Evolutionary conservation across 495 filamentous ascomycete genomes (phyloP), one percentile per base, ranked within the genome.

Genomic region (Lindgomyces ingoldianus): DNA sequence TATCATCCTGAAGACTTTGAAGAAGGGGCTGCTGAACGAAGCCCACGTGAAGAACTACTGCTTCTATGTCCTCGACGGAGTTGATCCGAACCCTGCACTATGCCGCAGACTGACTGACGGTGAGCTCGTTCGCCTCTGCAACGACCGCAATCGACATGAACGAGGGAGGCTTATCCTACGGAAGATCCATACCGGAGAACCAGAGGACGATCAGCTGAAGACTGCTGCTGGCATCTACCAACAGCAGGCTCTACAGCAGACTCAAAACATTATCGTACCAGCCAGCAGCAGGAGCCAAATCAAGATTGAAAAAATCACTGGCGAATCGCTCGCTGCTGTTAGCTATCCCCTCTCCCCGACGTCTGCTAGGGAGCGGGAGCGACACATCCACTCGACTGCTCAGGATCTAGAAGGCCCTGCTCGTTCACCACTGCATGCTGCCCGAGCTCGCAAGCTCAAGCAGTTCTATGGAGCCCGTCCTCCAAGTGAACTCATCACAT

Each of bases 401-500:
- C 78, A 81, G 41, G 82, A 82, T 59, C 74, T 88, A 14, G 84
- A 88, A 72, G 75, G 84, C 1, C 79, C 84, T 0, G 79, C 83
- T 4, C 79, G 81, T 33, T 77, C 76, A 42, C 76, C 79, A 0
- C 69, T 62, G 9, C 65, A 72, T 69, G 77, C 85, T 71, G 71
- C 80, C 64, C 65, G 77, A 45, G 73, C 83, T 68, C 73, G 84
- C 71, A 83, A 87, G 77, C 74, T 93, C 71, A 81, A 86, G 67
- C 78, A 80, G 57, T 96, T 97, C 81, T 91, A 95, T 71, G 94
- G 95, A 52, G 85, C 91, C 59, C 81, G 94, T 70, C 94, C 94
- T 18, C 95, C 95, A 2, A 96, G 92, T 74, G 95, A 98, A 78
- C 82, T 99, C 78, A 98, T 99, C 71, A 94, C 93, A 48, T 92